Evolutionary conservation across 495 filamentous ascomycete genomes (phyloP), one percentile per base, ranked within the genome.

Genomic region (Hamigera avellanea): DNA sequence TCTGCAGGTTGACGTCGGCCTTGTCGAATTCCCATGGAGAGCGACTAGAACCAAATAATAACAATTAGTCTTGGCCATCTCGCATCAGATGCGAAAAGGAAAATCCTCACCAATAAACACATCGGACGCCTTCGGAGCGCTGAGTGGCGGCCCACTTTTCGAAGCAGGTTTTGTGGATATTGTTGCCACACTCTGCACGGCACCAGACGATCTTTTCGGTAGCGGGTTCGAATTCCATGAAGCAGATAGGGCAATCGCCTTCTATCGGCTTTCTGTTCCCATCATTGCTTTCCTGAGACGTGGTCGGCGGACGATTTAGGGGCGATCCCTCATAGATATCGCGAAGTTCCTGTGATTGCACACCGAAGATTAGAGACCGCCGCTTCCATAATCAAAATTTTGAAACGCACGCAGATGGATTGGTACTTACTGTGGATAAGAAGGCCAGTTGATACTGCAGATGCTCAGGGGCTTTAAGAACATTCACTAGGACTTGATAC

Each of bases 221-320:
- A 4, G 62, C 52, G 2, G 61, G 46, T 30, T 76, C 67, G 43
- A 86, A 75, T 29, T 81, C 75, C 44, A 64, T 74, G 48, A 79
- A 85, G 54, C 84, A 89, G 49, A 93, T 83, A 0, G 82, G 80
- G 43, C 84, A 89, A 43, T 89, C 80, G 10, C 78, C 83, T 21
- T 86, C 80, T 2, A 78, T 40, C 0, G 70, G 57, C 46, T 77
- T 80, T 37, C 72, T 67, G n/a, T 72, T 72, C 14, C 68, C 68
- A 34, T 57, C 55, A 6, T 35, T 49, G 26, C 52, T 34, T 5
- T 48, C 50, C 2, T 41, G 33, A 15, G 41, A 26, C 19, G 45
- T 35, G 12, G 42, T 17, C 12, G 54, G 31, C n/a, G 39, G 37
- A 6, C 37, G 40, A 5, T 45, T 53, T 17, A 67, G 29, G 27